Conservation (phyloP, 208 protist species). For the Herpetomonas tarakana region DNA sequence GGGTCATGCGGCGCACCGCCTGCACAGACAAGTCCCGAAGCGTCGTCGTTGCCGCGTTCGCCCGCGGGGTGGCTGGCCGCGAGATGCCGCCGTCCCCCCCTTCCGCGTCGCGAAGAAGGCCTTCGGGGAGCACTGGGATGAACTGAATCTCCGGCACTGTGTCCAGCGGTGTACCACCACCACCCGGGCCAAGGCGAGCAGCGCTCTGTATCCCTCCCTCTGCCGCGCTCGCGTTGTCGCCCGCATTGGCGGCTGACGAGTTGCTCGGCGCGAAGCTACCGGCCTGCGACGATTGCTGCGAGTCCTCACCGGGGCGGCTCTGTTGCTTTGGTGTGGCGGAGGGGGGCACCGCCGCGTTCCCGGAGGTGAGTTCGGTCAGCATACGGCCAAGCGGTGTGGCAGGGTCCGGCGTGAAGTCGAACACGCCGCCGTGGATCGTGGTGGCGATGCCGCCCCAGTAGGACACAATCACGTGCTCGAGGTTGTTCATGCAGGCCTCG, state of each 20-base stretch:
- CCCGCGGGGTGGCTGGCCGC: neutral
- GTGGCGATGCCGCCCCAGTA: conserved; percentile 85
- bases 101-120: conserved; percentile 3
- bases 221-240: neutral
- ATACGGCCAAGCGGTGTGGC: conserved; percentile 32
- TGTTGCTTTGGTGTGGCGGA: conserved; percentile 3
- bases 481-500: conserved; percentile 44
- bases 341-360: neutral
- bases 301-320: neutral
- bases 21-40: conserved; percentile 72
- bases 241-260: no score
- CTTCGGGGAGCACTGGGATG: conserved; percentile 26
- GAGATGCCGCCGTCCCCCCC: conserved; percentile 1
- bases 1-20: conserved; percentile 57
- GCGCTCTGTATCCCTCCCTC: no score
- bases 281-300: neutral
- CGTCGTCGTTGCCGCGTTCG: conserved; percentile 11
- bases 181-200: neutral
- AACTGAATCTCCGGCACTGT: conserved; percentile 32
- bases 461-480: conserved; percentile 70
- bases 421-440: conserved; percentile 59
- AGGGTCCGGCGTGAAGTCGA: conserved; percentile 53
- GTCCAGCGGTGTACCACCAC: conserved; percentile 4
- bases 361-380: conserved; percentile 20
- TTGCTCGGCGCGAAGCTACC: neutral